Evolutionary conservation across 345 rosid species (phyloP), one percentile per base, ranked within the genome.

Genomic region (Eucalyptus tenuipes): DNA sequence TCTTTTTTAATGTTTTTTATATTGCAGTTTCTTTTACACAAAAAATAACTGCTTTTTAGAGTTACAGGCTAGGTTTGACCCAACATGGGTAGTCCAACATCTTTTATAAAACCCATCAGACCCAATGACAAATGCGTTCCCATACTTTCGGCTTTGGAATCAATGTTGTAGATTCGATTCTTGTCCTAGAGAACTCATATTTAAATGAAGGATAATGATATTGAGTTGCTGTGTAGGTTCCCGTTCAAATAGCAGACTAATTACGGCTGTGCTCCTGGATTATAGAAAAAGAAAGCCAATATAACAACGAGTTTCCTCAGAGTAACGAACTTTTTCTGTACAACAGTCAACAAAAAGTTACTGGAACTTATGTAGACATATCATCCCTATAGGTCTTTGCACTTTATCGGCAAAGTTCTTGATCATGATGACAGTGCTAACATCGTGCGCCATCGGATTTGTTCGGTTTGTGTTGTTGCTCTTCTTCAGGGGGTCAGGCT

Each of bases 361-460:
- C 27, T 59, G 66, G 31, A 27, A 27, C 66, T 27, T 59, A 59
- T 6, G 16, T 27, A 27, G 14, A 27, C 66, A 27, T 59, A 57
- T 57, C 16, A 59, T 59, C 66, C 66, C 66, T 12, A 5, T 59
- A 59, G 29, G 66, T n/a, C 66, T 59, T 12, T 27, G 66, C 66
- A 59, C 31, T 59, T 6, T 59, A 59, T 59, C 89, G 80, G 95
- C 95, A 17, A 95, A 94, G 53, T 95, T 93, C 88, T 94, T 95
- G 13, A 92, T 95, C 25, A 9, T 87, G 75, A 55, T 27, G 44
- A 90, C 89, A 22, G 94, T 93, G 66, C 86, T 87, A 14, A 94
- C 94, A 44, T 96, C 98, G 40, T 88, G 95, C 10, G 31, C 64
- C 25, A 90, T 96, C 24, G 96, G 98, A 89, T 53, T 90, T 22